Evolutionary conservation across 768 basidiomycete genomes (phyloP), one percentile per base, ranked within the genome.

Genomic region (Clitopilus passeckerianus): DNA sequence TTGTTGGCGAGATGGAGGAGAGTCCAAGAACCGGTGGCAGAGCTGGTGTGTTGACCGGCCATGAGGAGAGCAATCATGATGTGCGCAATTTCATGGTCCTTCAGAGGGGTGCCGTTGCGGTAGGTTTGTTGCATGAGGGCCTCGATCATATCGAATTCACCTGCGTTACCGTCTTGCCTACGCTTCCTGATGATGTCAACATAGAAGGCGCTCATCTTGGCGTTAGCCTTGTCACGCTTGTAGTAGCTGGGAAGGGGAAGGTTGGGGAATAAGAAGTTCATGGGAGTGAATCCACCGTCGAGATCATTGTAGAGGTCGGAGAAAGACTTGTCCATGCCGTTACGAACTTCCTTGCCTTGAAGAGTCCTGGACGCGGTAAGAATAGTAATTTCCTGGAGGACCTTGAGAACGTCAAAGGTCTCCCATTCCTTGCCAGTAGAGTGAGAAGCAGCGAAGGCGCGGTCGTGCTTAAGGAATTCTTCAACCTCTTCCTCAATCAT

Each of bases 41-140:
- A 97, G 66, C 91, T 93, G 0, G 97, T 99, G 74, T 99, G 97
- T 75, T 99, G 97, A 37, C 97, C 97, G 46, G 97, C 97, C 97
- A 99, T 98, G 63, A 99, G 86, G 52, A 99, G 84, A 15, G 97
- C 97, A 67, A 98, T 99, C 89, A 99, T 87, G 69, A 99, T 95
- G 70, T 98, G 97, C 0, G 97, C 95, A 60, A 98, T 90, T 72
- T 98, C 93, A 64, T 90, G 87, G 68, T 99, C 95, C 61, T 80
- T 82, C 41, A 98, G 80, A 1, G 79, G 69, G 50, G 81, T 79
- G 58, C 97, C 97, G 65, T 84, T 80, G 63, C 91, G 90, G 75
- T 99, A 98, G 55, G 77, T 82, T 69, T 95, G 91, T 61, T 86
- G 80, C 73, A 87, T 82, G 18, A 99, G 83, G 1, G 95, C 87